Base-by-base conservation (phyloP, 495 filamentous ascomycete genomes). In the Neurospora tetraspora region DNA sequence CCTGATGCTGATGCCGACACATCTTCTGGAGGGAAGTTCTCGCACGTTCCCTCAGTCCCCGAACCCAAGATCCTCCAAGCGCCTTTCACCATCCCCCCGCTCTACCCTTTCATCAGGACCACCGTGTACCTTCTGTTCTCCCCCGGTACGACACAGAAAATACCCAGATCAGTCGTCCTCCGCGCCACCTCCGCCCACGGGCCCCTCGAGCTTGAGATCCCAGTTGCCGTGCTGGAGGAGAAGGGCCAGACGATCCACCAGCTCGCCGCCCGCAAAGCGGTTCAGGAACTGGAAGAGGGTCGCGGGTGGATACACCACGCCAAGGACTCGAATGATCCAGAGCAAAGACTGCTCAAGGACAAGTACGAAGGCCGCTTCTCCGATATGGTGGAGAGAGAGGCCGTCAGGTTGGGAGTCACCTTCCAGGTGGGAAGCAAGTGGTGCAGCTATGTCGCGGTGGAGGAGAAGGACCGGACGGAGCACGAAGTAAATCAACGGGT, bases 361-460 rank as follows among this genome's bases (percentile, higher is more conserved):
- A 82, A 82, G 59, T 85, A 85, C 71, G 71, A 79, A 3, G 81
- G 82, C 40, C 83, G 80, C 47, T 87, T 87, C 76, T 74, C 84
- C 7, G 84, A 89, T 59, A 82, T 91, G 76, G 87, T 87, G 2
- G 83, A 89, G 75, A 83, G 83, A 20, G 91, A 94, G 78, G 90
- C 86, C 7, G 86, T 91, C 4, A 78, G 86, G 0, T 81, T 93
- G 0, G 91, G 91, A 0, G 84, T 88, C 42, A 81, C 85, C 36
- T 93, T 87, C 74, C 89, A 91, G 69, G 85, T 93, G 18, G 88
- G 85, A 5, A 87, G 89, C 1, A 91, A 89, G 76, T 91, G 87
- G 85, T 91, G 88, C 74, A 89, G 88, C 0, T 94, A 93, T 71
- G 89, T 93, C 5, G 91, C 91, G 6, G 83, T 92, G 14, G 83